Base-by-base conservation (phyloP, 441 rosid genomes). In the Euphorbia schlechtendalii region DNA sequence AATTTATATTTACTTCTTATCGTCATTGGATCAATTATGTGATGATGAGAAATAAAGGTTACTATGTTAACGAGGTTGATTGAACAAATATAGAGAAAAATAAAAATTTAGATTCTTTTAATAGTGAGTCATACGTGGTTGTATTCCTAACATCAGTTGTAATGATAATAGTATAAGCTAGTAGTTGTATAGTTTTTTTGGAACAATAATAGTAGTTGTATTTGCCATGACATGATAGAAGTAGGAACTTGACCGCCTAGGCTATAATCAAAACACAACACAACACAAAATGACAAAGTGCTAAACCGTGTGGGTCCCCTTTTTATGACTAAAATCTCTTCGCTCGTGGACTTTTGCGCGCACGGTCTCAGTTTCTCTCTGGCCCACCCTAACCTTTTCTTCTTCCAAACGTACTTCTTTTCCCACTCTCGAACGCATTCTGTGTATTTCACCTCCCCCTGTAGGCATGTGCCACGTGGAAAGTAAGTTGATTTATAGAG, bases 251-350 rank as follows among this genome's bases (percentile, higher is more conserved):
- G 22, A 12, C 28, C 56, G 22, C 56, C 56, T 53, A 53, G 9
- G 27, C 27, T 18, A 57, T 41, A 57, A 57, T 32, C n/a, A 7
- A 54, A 15, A 7, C 13, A 46, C 5, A 18, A 15, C 11, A 13
- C 5, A 5, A 14, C 0, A 36, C 9, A 41, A 25, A 41, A 21
- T 2, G 64, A 67, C 57, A 58, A 67, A 48, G 2, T 32, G n/a
- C 51, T 32, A 74, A 75, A 70, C 74, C 79, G 77, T 34, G 79
- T 78, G 82, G 82, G 79, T 68, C 76, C 82, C 34, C 38, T 28
- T 0, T 32, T 8, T 32, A 25, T 49, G 69, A 75, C 79, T 51
- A 68, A 67, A 60, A 49, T 21, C 55, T 45, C 8, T 20, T 36
- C 52, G 63, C 40, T 30, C 68, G 77, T 73, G 69, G 79, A 75